Evolutionary conservation across 2,329 filamentous ascomycete species (phyloP).

Genomic region (Epichloe sp.): DNA sequence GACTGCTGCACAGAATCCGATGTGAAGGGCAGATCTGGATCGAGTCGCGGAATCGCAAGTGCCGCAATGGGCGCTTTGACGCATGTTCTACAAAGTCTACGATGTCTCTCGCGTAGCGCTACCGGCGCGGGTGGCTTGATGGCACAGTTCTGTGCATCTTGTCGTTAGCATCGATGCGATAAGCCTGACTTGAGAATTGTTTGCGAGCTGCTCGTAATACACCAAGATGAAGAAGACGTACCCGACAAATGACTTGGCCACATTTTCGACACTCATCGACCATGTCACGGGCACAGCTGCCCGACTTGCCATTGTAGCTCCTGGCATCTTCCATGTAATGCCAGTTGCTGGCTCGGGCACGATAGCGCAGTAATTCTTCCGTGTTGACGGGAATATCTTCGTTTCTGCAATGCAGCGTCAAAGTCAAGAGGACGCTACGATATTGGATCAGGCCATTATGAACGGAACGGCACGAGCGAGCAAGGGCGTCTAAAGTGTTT

Average conservation of each 20-base stretch:
- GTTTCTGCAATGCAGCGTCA: constrained; percentile 69
- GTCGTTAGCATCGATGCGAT: constrained; percentile 4
- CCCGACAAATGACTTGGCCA: constrained; percentile 65
- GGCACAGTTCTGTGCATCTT: constrained; percentile 60
- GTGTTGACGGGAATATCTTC: constrained; percentile 45
- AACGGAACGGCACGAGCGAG: constrained; percentile 68
- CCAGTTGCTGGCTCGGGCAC: constrained; percentile 43
- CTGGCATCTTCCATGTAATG: constrained; percentile 45
- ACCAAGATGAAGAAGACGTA: constrained; percentile 28
- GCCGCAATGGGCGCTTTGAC: constrained; percentile 53
- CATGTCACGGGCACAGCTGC: constrained; percentile 75
- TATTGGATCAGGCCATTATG: constrained; percentile 68
- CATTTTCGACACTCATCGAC: constrained; percentile 75
- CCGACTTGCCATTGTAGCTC: constrained; percentile 51
- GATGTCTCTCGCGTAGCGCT: constrained; percentile 60
- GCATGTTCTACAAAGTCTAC: constrained; percentile 68
- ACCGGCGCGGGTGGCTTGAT: constrained; percentile 64
- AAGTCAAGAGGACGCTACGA: constrained; percentile 56
- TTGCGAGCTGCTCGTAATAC: not conserved
- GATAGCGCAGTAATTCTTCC: constrained; percentile 43
- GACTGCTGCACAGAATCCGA: constrained; percentile 42
- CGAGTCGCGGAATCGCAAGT: constrained; percentile 32
- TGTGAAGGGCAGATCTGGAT: constrained; percentile 33
- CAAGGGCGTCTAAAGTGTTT: constrained; percentile 73
- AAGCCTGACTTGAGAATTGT: not conserved